These are phyloP conservation scores for Nepenthes alata DNA, from an alignment of 179 eudicot genomes.

Conservation along the genomic window DNA sequence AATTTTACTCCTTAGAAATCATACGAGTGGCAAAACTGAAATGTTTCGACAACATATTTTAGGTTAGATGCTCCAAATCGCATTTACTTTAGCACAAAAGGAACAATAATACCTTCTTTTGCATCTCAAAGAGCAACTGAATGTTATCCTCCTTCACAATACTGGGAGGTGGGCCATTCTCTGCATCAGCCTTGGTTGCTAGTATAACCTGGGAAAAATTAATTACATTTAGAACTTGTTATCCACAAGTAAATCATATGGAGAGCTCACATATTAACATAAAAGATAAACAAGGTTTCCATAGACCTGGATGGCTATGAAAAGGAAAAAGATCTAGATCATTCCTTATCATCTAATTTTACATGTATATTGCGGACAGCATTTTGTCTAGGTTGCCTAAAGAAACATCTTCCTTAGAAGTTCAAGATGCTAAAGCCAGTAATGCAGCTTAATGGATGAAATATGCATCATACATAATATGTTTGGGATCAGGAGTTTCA, in stretches of 20 bases:
- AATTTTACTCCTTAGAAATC: background rate
- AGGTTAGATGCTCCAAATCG: too few relatives aligned
- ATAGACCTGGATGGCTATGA: too few relatives aligned
- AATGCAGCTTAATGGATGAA: too few relatives aligned
- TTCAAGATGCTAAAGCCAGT: too few relatives aligned
- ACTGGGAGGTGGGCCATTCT: constrained; percentile 47
- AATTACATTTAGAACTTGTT: constrained; percentile 1
- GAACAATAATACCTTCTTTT: constrained; percentile 54
- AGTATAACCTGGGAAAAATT: constrained; percentile 54
- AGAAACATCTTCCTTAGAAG: too few relatives aligned
- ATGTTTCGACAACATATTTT: too few relatives aligned
- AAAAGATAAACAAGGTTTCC: too few relatives aligned
- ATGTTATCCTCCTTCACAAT: constrained; percentile 80
- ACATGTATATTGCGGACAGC: background rate
- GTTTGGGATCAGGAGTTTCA: too few relatives aligned
- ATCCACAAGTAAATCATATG: background rate
- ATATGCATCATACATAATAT: too few relatives aligned
- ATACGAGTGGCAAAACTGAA: background rate
- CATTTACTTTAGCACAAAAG: background rate
- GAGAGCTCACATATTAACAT: background rate
- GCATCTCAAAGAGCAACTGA: constrained; percentile 76
- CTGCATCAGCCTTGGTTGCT: constrained; percentile 52
- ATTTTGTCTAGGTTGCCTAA: background rate
- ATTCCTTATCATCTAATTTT: background rate
- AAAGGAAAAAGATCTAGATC: too few relatives aligned